Conservation (phyloP, 2,329 filamentous ascomycete species). For the Neurospora crassa region DNA sequence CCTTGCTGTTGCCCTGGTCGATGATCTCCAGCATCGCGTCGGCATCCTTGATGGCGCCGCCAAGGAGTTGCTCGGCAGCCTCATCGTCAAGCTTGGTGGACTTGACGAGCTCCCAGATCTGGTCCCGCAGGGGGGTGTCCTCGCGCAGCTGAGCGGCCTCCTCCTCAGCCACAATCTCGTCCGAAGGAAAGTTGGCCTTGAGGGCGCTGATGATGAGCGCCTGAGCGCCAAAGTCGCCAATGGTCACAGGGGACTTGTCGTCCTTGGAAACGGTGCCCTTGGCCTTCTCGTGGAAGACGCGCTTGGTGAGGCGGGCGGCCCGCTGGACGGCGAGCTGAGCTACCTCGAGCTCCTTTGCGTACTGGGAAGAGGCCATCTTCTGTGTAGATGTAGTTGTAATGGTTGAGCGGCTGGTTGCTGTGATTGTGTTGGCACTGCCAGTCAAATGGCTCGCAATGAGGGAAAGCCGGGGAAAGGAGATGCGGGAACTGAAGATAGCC, state of each 20-base stretch:
- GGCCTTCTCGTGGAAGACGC: slow-evolving; percentile 64
- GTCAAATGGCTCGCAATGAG: neutral
- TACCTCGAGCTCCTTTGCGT: slow-evolving; percentile 69
- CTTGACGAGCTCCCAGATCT: slow-evolving; percentile 78
- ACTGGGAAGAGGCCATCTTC: slow-evolving; percentile 42
- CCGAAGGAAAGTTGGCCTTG: slow-evolving; percentile 77
- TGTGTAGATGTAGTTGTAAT: slow-evolving; percentile 20
- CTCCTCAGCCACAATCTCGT: slow-evolving; percentile 92
- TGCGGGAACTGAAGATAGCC: neutral
- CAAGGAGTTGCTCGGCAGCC: slow-evolving; percentile 48
- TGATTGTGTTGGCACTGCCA: neutral
- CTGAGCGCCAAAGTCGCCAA: slow-evolving; percentile 96
- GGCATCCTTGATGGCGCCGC: slow-evolving; percentile 50
- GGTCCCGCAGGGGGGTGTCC: slow-evolving; percentile 58
- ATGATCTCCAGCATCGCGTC: slow-evolving; percentile 38
- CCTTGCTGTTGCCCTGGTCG: slow-evolving; percentile 58
- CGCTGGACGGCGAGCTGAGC: slow-evolving; percentile 85
- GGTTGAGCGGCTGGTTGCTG: neutral
- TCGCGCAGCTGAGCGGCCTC: slow-evolving; percentile 73
- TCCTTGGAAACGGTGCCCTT: slow-evolving; percentile 89
- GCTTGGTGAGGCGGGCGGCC: slow-evolving; percentile 46
- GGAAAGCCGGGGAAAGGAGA: neutral
- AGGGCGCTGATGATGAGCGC: slow-evolving; percentile 90
- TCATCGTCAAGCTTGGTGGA: slow-evolving; percentile 50
- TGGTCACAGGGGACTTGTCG: slow-evolving; percentile 93